Evolutionary conservation across 2,329 filamentous ascomycete genomes (phyloP).

Genomic region (Aspergillus felis): DNA sequence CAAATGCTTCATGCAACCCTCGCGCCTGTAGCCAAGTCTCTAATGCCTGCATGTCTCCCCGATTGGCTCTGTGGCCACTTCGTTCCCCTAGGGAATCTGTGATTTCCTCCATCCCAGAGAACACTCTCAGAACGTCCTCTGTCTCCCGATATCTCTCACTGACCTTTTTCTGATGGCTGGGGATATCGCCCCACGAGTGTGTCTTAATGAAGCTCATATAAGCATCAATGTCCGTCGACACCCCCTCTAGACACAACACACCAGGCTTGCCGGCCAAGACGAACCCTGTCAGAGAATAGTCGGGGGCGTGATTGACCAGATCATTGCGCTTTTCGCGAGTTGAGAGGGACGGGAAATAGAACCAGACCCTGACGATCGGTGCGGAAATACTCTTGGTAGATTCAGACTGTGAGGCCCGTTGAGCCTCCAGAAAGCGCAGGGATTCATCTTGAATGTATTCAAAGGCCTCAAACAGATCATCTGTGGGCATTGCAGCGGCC

Average conservation of each 20-base stretch:
- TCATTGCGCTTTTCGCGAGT: constrained; percentile 58
- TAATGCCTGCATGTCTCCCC: constrained; percentile 34
- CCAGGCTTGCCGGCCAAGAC: constrained; percentile 60
- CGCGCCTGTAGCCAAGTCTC: constrained; percentile 25
- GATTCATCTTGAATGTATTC: constrained; percentile 43
- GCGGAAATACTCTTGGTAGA: neutral
- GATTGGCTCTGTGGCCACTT: constrained; percentile 30
- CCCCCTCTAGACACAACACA: constrained; percentile 33
- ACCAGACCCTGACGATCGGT: constrained; percentile 54
- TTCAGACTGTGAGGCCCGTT: constrained; percentile 4
- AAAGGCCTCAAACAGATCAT: constrained; percentile 46
- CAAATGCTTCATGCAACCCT: constrained; percentile 29
- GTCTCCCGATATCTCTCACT: constrained; percentile 46
- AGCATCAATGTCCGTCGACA: constrained; percentile 47
- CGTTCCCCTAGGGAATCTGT: constrained; percentile 30
- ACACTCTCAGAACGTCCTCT: constrained; percentile 39
- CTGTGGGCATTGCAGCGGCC: constrained; percentile 36
- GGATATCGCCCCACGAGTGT: constrained; percentile 61
- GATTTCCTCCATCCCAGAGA: constrained; percentile 30
- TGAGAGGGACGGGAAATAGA: constrained; percentile 60
- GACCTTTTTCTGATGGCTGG: constrained; percentile 59
- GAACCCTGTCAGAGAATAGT: constrained; percentile 55
- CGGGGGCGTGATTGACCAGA: constrained; percentile 51
- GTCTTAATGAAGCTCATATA: constrained; percentile 64
- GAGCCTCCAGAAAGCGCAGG: constrained; percentile 23